Conservation (phyloP, 495 filamentous ascomycete species). For the Penicillium herquei region DNA sequence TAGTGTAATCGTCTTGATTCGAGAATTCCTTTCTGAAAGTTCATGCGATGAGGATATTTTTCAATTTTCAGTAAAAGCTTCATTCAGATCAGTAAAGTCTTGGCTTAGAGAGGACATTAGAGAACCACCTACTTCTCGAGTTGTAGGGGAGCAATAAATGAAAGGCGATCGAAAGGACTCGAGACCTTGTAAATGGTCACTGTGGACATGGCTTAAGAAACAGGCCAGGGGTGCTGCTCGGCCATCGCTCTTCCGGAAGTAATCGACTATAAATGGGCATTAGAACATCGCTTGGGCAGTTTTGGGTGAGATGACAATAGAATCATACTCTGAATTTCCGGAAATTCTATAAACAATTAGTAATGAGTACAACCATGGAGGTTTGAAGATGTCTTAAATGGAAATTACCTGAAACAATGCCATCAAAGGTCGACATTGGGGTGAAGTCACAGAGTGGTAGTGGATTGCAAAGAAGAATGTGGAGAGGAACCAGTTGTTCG, state of each 20-base stretch:
- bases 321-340: slow-evolving; percentile 37
- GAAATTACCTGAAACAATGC: slow-evolving; percentile 56
- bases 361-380: neutral
- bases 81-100: neutral
- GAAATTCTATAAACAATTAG: slow-evolving; percentile 35
- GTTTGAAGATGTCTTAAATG: neutral
- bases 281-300: neutral
- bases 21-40: slow-evolving; percentile 73
- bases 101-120: neutral
- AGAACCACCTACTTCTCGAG: slow-evolving; percentile 58
- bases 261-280: slow-evolving; percentile 60
- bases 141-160: slow-evolving; percentile 86
- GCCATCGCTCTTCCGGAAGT: slow-evolving; percentile 64
- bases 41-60: slow-evolving; percentile 73
- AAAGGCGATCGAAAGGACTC: slow-evolving; percentile 75
- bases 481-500: slow-evolving; percentile 2
- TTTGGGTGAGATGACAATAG: neutral
- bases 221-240: slow-evolving; percentile 70
- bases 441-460: neutral
- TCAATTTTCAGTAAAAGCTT: slow-evolving; percentile 70
- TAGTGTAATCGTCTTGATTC: slow-evolving; percentile 68
- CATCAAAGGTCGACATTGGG: slow-evolving; percentile 79
- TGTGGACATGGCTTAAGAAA: slow-evolving; percentile 92
- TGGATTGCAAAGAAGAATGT: neutral
- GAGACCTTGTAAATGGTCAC: slow-evolving; percentile 82